Conservation (phyloP, 2,329 filamentous ascomycete genomes). For the Fusarium sp. region DNA sequence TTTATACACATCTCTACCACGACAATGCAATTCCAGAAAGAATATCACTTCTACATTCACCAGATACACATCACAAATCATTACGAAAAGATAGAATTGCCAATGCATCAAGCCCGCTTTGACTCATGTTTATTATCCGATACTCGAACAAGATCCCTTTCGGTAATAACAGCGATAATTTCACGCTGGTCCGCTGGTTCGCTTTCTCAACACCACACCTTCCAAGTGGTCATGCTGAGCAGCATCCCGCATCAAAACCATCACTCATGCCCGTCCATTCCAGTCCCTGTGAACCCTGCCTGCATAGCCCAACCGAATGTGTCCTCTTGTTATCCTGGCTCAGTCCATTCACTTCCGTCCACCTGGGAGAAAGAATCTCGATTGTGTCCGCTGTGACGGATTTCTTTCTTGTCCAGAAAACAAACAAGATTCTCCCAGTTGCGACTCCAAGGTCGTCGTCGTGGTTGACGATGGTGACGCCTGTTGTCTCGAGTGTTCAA, state of each 20-base stretch:
- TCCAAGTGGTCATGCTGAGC: constrained; percentile 5
- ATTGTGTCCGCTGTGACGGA: neutral
- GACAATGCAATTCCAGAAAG: neutral
- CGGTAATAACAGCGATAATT: constrained; percentile 27
- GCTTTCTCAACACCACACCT: constrained; percentile 23
- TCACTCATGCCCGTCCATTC: neutral
- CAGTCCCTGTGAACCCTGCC: neutral
- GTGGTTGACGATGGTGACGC: neutral
- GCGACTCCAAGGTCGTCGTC: neutral
- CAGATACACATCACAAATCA: neutral
- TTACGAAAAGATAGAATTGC: neutral
- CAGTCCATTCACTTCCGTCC: neutral
- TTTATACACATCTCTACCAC: neutral
- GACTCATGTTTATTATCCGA: constrained; percentile 35
- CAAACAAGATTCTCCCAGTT: neutral
- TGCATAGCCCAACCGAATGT: neutral
- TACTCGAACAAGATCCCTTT: constrained; percentile 42
- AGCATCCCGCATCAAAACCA: constrained; percentile 14
- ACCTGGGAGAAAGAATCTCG: neutral
- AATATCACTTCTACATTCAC: neutral
- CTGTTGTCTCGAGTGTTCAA: neutral
- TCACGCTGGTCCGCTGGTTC: constrained; percentile 25
- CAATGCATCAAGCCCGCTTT: constrained; percentile 13
- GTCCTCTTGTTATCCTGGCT: neutral
- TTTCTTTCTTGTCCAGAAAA: neutral